Percentiles rank a stretch among this genome's conserved stretches.
These are phyloP conservation scores for Gracilariopsis chorda DNA, from an alignment of 23 red algal genomes.

Conservation along the genomic window DNA sequence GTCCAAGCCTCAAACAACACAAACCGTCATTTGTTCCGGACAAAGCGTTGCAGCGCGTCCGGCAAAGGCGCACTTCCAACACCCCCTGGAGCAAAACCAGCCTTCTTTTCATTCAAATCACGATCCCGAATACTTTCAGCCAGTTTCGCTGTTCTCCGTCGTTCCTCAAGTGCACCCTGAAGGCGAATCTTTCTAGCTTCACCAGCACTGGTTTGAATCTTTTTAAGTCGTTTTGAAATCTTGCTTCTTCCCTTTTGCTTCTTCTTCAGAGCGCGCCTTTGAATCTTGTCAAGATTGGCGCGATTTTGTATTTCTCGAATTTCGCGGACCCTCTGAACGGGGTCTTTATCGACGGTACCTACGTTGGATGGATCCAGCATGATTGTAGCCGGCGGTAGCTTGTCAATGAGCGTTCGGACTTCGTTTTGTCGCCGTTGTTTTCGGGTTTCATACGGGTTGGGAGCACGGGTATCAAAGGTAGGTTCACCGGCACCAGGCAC, in stretches of 20 bases:
- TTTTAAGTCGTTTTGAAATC: conserved; percentile 59
- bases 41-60: conserved; percentile 18
- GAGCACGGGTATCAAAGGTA: conserved; percentile 73
- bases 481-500: conserved; percentile 88
- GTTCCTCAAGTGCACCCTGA: background rate
- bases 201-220: conserved; percentile 35
- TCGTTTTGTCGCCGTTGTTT: conserved; percentile 67
- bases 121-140: background rate
- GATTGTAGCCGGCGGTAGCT: conserved; percentile 80
- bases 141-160: conserved; percentile 3
- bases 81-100: background rate
- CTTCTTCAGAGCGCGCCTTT: conserved; percentile 30
- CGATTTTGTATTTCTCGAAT: conserved; percentile 8
- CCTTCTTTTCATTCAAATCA: background rate
- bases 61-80: background rate
- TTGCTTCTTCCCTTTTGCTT: conserved; percentile 62
- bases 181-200: background rate
- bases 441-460: conserved; percentile 79
- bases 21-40: background rate
- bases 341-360: conserved; percentile 72
- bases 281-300: conserved; percentile 56
- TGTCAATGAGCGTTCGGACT: conserved; percentile 86
- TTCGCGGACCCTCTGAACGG: conserved; percentile 50
- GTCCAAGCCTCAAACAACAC: background rate
- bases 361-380: conserved; percentile 64